Evolutionary conservation across 306 rosid species (phyloP), one percentile per base, ranked within the genome.

Genomic region (Glycine tomentella): DNA sequence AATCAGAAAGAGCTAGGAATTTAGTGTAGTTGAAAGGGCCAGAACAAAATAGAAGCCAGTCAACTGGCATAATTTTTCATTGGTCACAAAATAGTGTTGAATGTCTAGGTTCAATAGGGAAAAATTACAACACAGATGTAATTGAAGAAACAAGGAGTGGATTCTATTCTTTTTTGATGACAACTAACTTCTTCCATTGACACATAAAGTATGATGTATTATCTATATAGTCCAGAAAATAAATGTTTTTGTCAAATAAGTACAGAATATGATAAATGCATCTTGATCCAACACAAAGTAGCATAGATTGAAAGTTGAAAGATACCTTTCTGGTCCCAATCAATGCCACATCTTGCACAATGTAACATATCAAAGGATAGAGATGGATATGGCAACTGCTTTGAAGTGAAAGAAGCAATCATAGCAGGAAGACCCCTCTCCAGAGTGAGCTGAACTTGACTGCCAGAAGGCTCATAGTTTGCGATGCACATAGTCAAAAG

Each of bases 361-460:
- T 96, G 99, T 86, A 96, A 81, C 99, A 96, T 92, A 87, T 96
- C 99, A 75, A 90, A 96, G 50, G 99, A 96, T 40, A 96, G 90
- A 78, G 98, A 93, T 11, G 99, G 96, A 87, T 79, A 96, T 10
- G 99, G 99, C 88, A 96, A 84, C 86, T 93, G 98, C 78, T 87
- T 93, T 36, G 93, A 90, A 77, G 91, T 75, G 81, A 93, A 86
- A 69, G 97, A 93, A 80, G 97, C 97, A 83, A 96, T 82, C 98
- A 96, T 96, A 46, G 98, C 99, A 77, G 99, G 99, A 80, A 96
- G 97, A 72, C 99, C 99, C 87, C 99, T 87, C 85, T 96, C 99
- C 48, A 93, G 98, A 52, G 97, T 93, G 71, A 96, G 87, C 89
- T 96, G 99, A 77, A 96, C 98, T 90, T 96, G 99, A 87, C 99